phyloP scores from a whole-genome alignment of 768 basidiomycete species.

The Kwoniella heveanensis region DNA sequence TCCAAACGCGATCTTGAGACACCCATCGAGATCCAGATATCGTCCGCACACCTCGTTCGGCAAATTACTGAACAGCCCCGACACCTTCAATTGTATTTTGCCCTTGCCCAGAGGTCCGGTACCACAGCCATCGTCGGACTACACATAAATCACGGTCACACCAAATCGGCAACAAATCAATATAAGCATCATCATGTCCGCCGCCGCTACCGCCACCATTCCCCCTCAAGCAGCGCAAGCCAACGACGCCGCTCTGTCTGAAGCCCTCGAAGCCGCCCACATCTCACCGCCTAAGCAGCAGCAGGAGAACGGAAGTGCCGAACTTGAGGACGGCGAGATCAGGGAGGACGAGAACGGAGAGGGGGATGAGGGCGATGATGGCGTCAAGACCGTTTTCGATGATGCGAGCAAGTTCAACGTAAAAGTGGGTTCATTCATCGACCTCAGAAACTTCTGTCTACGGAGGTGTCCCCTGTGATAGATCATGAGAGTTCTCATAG shows the following conservation, averaged over 20 bases:
- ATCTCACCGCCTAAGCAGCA: constrained; percentile 38
- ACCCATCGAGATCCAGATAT: too few relatives aligned
- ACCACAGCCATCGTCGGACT: too few relatives aligned
- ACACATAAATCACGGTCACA: neutral
- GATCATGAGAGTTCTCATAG: too few relatives aligned
- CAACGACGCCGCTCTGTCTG: constrained; percentile 27
- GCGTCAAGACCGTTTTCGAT: constrained; percentile 87
- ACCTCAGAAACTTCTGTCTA: too few relatives aligned
- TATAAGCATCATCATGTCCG: constrained; percentile 11
- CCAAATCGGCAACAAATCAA: neutral
- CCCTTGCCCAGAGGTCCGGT: too few relatives aligned
- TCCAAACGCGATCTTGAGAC: neutral
- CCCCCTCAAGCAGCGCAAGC: constrained; percentile 38
- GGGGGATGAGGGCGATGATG: constrained; percentile 52
- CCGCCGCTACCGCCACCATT: constrained; percentile 23
- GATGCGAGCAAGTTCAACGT: constrained; percentile 93
- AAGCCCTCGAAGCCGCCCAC: constrained; percentile 39
- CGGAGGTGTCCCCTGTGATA: too few relatives aligned
- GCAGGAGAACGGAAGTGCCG: constrained; percentile 23
- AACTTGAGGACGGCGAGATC: constrained; percentile 75
- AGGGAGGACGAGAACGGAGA: constrained; percentile 76
- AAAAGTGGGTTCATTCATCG: constrained; percentile 69
- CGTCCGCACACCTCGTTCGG: too few relatives aligned
- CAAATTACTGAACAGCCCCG: too few relatives aligned
- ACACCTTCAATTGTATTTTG: too few relatives aligned